These are phyloP conservation scores for Suillus paluster DNA, from an alignment of 768 basidiomycete genomes.

Conservation along the genomic window DNA sequence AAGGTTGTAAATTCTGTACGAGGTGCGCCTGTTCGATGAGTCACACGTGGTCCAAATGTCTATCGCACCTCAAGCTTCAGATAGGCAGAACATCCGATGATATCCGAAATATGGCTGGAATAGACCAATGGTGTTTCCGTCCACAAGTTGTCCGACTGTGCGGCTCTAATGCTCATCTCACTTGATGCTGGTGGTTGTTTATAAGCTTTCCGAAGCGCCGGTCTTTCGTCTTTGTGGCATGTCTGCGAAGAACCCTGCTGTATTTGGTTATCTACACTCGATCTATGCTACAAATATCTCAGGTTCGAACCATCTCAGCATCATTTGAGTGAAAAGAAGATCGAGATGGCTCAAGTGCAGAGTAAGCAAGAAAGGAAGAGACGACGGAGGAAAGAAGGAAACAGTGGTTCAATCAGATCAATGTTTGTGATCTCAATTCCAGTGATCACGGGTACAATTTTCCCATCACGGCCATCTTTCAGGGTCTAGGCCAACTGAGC, in stretches of 20 bases:
- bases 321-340: no score
- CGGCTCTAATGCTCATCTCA: conserved; percentile 12
- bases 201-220: background rate
- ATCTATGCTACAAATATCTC: background rate
- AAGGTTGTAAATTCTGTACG: conserved; percentile 68
- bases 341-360: background rate
- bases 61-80: conserved; percentile 72
- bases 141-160: conserved; percentile 45
- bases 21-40: conserved; percentile 5
- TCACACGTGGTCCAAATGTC: background rate
- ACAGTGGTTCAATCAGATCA: no score
- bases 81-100: conserved; percentile 56
- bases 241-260: background rate
- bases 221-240: background rate
- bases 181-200: background rate
- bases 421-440: background rate
- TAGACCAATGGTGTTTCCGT: conserved; percentile 67
- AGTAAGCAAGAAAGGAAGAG: background rate
- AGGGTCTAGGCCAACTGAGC: background rate
- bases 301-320: no score
- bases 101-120: conserved; percentile 60
- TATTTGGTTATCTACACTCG: background rate
- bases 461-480: conserved; percentile 2
- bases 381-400: background rate
- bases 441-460: background rate